Conservation (phyloP, 495 filamentous ascomycete genomes). For the Glutinoglossum americanum region DNA sequence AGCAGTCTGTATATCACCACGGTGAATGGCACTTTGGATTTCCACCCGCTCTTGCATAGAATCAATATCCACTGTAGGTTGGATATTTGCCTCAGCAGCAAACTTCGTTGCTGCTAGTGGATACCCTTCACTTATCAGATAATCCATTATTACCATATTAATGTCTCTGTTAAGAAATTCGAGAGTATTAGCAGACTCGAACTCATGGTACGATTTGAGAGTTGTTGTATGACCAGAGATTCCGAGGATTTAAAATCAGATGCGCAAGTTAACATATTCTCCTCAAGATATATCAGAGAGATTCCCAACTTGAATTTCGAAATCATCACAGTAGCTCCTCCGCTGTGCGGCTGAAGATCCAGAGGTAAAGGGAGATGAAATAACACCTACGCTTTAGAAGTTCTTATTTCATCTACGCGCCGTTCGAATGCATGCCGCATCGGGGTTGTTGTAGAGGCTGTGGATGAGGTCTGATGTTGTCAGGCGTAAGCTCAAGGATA, state of each 20-base stretch:
- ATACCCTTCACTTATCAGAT: constrained; percentile 88
- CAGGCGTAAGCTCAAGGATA: neutral
- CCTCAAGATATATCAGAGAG: constrained; percentile 91
- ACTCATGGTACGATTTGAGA: constrained; percentile 3
- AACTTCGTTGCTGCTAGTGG: constrained; percentile 86
- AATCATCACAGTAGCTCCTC: constrained; percentile 46
- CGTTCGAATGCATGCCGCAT: constrained; percentile 51
- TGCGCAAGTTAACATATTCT: constrained; percentile 61
- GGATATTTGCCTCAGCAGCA: constrained; percentile 76
- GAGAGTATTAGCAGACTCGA: neutral
- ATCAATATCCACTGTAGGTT: constrained; percentile 42
- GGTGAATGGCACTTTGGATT: constrained; percentile 61
- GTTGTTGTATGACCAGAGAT: neutral
- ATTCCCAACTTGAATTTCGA: constrained; percentile 94
- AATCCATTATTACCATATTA: constrained; percentile 90
- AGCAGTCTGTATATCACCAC: constrained; percentile 63
- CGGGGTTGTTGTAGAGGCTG: constrained; percentile 35
- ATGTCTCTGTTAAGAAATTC: constrained; percentile 51
- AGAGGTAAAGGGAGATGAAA: neutral
- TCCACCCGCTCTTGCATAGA: constrained; percentile 57
- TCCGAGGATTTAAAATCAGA: constrained; percentile 27
- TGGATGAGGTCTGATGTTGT: constrained; percentile 3
- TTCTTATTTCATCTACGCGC: constrained; percentile 66
- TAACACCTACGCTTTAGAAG: constrained; percentile 72
- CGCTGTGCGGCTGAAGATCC: neutral